phyloP scores from a whole-genome alignment of 1,139 yeast species.

The Dujonia santamariae region DNA sequence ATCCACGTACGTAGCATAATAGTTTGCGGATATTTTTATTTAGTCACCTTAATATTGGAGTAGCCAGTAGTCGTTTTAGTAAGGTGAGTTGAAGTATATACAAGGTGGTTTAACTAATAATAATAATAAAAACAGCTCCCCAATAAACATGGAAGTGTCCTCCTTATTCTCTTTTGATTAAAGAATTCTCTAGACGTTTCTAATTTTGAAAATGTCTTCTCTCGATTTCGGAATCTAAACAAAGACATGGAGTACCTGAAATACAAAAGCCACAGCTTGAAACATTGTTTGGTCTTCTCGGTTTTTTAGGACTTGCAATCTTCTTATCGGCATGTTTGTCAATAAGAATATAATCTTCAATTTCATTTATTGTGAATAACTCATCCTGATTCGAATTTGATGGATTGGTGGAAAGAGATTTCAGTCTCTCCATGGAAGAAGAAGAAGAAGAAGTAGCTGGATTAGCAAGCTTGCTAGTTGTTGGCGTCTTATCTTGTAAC shows the following conservation, averaged over 20 bases:
- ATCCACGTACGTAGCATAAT: too few relatives aligned
- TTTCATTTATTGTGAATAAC: slow-evolving; percentile 4
- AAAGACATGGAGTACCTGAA: slow-evolving; percentile 39
- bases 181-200: too few relatives aligned
- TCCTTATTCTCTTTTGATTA: too few relatives aligned
- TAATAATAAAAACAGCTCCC: too few relatives aligned
- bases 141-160: too few relatives aligned
- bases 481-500: background rate
- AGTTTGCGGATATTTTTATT: too few relatives aligned
- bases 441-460: background rate
- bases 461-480: background rate
- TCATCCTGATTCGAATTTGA: slow-evolving; percentile 1
- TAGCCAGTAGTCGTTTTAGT: too few relatives aligned
- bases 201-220: slow-evolving; percentile 4
- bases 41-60: too few relatives aligned
- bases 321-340: slow-evolving; percentile 3
- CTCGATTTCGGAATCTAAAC: slow-evolving; percentile 30
- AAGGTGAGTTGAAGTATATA: too few relatives aligned
- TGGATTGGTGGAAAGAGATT: too few relatives aligned
- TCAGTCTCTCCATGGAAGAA: slow-evolving; percentile 1
- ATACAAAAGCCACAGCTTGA: slow-evolving; percentile 42
- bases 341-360: slow-evolving; percentile 6
- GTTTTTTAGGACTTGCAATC: slow-evolving; percentile 1
- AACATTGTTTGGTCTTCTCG: slow-evolving; percentile 10
- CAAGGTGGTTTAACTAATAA: too few relatives aligned